Evolutionary conservation across 176 grass and related monocot species (phyloP), one percentile per base, ranked within the genome.

Genomic region (Lolium rigidum): DNA sequence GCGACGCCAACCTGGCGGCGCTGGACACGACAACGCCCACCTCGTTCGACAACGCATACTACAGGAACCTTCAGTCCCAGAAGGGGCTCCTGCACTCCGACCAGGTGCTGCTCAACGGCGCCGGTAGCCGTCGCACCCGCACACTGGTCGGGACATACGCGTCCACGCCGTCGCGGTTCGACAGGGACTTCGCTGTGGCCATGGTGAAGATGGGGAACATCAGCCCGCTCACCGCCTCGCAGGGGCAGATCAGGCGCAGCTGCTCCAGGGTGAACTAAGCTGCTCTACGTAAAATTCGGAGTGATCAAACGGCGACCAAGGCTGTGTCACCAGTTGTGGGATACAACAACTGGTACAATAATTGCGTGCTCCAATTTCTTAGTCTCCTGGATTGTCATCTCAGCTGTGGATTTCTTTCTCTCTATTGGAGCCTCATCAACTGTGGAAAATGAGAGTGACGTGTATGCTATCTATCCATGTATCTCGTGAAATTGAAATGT

Each of bases 181-280:
- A 25, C 56, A 41, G 11, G 4, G 87, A 90, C 64, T 93, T 93
- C 57, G 80, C 13, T 38, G 51, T 50, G 12, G 88, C 84, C 14
- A 90, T 93, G 87, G 87, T 83, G 37, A 89, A 67, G 47, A 89
- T 92, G 90, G 90, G 87, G 24, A 79, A 76, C 31, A 90, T 93
- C 48, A 49, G 73, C 16, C 88, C 87, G 10, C 41, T 90, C 22
- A 93, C 88, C 3, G 84, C 84, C 2, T 17, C 20, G 1, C 70
- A 49, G 10, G 91, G 91, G 47, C 75, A 93, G 58, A 90, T 90
- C 58, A 87, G 88, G 59, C 65, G 62, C n/a, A 66, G 35, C 26
- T 93, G 91, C 76, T 78, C 58, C 43, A 80, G 6, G 22, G 78
- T 81, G 24, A 93, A 93, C 55, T 87, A 56, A 65, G 60, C 79